These are phyloP conservation scores for Aureobasidium namibiae DNA, from an alignment of 2,329 filamentous ascomycete genomes.

Conservation along the genomic window DNA sequence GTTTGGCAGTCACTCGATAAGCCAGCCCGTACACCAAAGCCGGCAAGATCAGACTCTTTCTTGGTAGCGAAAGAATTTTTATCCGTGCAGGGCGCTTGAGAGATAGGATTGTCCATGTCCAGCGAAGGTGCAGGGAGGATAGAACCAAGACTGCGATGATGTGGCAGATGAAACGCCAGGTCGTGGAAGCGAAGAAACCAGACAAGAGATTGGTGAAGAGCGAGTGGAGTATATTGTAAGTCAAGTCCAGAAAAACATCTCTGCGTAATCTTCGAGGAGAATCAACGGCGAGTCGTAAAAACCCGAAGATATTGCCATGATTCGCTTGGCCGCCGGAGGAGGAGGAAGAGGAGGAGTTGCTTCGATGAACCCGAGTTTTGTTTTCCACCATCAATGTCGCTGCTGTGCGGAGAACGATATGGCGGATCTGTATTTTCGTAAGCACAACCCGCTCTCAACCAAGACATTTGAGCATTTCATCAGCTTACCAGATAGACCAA, in stretches of 20 bases:
- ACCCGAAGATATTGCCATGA: not conserved
- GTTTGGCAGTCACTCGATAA: not conserved
- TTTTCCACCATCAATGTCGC: not conserved
- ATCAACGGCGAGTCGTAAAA: not conserved
- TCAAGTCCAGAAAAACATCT: not conserved
- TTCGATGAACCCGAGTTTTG: not conserved
- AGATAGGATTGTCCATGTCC: not conserved
- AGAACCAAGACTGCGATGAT: not conserved
- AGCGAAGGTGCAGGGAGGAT: not conserved
- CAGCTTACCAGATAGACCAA: not conserved
- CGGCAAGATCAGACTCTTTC: not conserved
- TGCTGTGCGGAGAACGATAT: not conserved
- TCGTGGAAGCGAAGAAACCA: not conserved
- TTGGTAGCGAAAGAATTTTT: not conserved
- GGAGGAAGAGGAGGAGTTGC: too few species aligned
- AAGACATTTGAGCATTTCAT: too few species aligned
- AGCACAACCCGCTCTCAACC: too few species aligned
- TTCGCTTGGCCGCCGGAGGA: not conserved
- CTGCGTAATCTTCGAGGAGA: not conserved
- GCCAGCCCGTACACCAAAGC: not conserved
- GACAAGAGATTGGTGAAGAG: not conserved
- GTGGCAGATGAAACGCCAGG: not conserved
- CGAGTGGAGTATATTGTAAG: not conserved
- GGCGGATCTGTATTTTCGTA: not conserved
- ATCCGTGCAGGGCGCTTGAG: not conserved